Evolutionary conservation across 495 filamentous ascomycete genomes (phyloP), one percentile per base, ranked within the genome.

Genomic region (Hyaloscypha hepaticicola): DNA sequence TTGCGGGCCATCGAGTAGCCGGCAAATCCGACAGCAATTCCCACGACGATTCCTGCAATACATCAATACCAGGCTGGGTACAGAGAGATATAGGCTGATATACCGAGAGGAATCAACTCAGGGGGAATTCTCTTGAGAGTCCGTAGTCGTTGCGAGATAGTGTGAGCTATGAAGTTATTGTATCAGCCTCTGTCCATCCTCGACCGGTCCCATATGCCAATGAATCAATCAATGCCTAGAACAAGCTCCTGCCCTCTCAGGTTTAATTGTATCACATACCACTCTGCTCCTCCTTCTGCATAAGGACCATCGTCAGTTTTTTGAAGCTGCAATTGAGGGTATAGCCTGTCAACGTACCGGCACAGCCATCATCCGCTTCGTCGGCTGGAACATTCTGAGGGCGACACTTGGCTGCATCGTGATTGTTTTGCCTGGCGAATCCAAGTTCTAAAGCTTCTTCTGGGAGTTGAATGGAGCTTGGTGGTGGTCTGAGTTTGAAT

Each of bases 91-190:
- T 14, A 48, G 25, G 31, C 29, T 70, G 56, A 81, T 87, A 76
- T 88, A 96, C 93, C 92, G 69, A 99, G 86, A 70, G 95, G 95
- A 72, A 94, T 86, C 86, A 99, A 83, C 83, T 99, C 95, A 56
- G 93, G 87, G 65, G 95, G 95, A 73, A 96, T 87, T 80, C 85
- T 86, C 85, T 90, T 92, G 65, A 97, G 79, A 67, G 82, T 85
- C 71, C 95, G 88, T 66, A 99, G 82, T 70, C 96, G 90, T 81
- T 99, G 95, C 53, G 95, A 97, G 79, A 99, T 88, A 64, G 95
- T 98, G 82, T 98, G 95, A 74, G 91, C 95, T 99, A 71, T 34
- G 68, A 26, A 58, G 67, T 67, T 22, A 27, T 2, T 28, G 60
- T 12, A 62, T 69, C 48, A 69, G 65, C 51, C 51, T 56, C 29